Conservation (phyloP, 768 basidiomycete genomes). For the Lenzites betulinus region DNA sequence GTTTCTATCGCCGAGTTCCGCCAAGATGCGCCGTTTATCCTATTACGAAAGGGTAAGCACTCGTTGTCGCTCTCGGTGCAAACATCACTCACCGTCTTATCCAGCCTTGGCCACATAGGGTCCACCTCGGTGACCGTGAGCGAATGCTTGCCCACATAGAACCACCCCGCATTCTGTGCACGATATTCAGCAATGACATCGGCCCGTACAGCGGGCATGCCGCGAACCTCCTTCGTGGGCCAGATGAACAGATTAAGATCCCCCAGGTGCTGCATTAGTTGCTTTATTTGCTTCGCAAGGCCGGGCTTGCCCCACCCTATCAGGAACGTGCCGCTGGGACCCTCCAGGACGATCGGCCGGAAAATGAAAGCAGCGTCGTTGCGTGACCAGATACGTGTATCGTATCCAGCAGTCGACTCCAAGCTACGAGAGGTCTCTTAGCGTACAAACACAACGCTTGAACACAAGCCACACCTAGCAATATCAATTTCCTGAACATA, state of each 20-base stretch:
- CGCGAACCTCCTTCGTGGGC: constrained; percentile 45
- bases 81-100: constrained; percentile 5
- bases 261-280: constrained; percentile 23
- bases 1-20: constrained; percentile 25
- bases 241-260: constrained; percentile 54
- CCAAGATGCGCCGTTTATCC: constrained; percentile 37
- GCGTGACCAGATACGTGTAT: constrained; percentile 45
- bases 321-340: constrained; percentile 41
- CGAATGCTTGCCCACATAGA: constrained; percentile 18
- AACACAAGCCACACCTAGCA: neutral
- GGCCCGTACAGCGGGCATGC: neutral
- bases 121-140: constrained; percentile 6
- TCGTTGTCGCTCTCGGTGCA: neutral
- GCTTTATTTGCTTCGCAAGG: constrained; percentile 36
- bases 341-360: constrained; percentile 58
- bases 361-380: constrained; percentile 50
- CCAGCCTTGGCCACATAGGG: constrained; percentile 9
- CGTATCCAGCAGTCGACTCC: constrained; percentile 32
- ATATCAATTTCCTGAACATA: constrained; percentile 31
- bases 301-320: constrained; percentile 52
- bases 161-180: constrained; percentile 15
- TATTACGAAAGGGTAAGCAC: constrained; percentile 6
- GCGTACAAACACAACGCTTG: constrained; percentile 28
- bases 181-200: neutral
- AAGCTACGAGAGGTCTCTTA: neutral